Evolutionary conservation across 1,284 basidiomycete species (phyloP), one percentile per base, ranked within the genome.

Genomic region (Neonothopanus nambi): DNA sequence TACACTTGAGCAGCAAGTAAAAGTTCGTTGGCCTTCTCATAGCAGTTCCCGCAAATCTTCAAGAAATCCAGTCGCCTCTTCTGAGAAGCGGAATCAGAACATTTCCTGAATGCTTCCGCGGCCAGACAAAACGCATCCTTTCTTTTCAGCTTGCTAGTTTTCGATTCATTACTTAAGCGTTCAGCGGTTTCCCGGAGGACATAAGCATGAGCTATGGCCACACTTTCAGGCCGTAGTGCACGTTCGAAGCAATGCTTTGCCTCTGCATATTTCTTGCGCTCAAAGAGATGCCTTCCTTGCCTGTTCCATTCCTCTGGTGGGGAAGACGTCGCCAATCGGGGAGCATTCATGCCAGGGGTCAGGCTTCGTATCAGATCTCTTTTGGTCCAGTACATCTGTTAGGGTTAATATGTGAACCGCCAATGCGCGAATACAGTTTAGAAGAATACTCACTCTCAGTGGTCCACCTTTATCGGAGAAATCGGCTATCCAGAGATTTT

Each of bases 401-500:
- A n/a, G n/a, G n/a, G n/a, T n/a, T n/a, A n/a, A n/a, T n/a, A n/a
- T n/a, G n/a, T n/a, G n/a, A n/a, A n/a, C n/a, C n/a, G n/a, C n/a
- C n/a, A n/a, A n/a, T n/a, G n/a, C n/a, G n/a, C n/a, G n/a, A n/a
- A n/a, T 33, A 3, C n/a, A 40, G 2, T 39, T 20, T 33, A 20
- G 15, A 23, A 36, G 39, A 4, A 30, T 38, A 55, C 72, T 58
- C 51, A 86, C 86, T 60, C 76, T 70, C 80, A 88, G 81, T 0
- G 85, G 77, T 45, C 80, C 77, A 6, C 77, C 74, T 47, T 74
- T 80, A 3, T 73, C 68, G 2, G 84, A 87, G 30, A 71, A 71
- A 64, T 89, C 87, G 6, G 78, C 77, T 11, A 89, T 82, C 83
- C 85, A 87, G 2, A 88, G 63, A 44, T 84, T 84, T 57, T 82